Conservation (phyloP, 2,329 filamentous ascomycete species). For the Claviceps cyperi region DNA sequence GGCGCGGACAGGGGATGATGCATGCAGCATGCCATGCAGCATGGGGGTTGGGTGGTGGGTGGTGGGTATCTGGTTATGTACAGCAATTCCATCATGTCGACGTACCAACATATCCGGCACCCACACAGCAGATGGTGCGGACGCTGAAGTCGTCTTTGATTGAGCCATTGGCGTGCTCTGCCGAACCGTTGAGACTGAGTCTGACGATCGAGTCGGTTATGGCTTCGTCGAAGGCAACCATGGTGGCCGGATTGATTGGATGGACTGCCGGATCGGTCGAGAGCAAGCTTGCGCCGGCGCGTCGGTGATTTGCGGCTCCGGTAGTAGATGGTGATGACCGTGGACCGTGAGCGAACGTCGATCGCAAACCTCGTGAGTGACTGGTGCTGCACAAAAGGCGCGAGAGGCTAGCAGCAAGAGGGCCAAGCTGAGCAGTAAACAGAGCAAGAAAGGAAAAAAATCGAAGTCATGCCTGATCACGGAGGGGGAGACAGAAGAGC, state of each 20-base stretch:
- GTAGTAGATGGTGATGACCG: no score
- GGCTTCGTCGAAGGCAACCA: constrained; percentile 12
- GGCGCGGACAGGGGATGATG: background rate
- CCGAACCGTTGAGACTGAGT: constrained; percentile 19
- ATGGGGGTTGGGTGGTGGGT: background rate
- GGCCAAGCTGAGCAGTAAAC: background rate
- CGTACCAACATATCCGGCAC: constrained; percentile 63
- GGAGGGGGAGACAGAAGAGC: background rate
- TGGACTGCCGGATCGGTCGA: background rate
- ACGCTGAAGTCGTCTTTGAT: constrained; percentile 21
- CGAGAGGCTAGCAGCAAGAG: background rate
- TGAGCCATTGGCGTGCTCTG: constrained; percentile 16
- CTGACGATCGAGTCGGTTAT: constrained; percentile 17
- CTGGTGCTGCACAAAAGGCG: background rate
- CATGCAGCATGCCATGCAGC: background rate
- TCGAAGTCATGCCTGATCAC: background rate
- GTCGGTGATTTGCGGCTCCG: background rate
- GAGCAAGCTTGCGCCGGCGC: background rate
- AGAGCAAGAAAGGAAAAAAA: background rate
- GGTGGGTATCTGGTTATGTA: background rate
- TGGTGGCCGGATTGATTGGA: constrained; percentile 2
- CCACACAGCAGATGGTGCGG: constrained; percentile 56
- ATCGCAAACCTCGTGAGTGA: background rate
- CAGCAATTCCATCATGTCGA: constrained; percentile 8
- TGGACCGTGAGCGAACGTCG: no score